These are phyloP conservation scores for Gracilaria caudata DNA, from an alignment of 23 red algal genomes.

Conservation along the genomic window DNA sequence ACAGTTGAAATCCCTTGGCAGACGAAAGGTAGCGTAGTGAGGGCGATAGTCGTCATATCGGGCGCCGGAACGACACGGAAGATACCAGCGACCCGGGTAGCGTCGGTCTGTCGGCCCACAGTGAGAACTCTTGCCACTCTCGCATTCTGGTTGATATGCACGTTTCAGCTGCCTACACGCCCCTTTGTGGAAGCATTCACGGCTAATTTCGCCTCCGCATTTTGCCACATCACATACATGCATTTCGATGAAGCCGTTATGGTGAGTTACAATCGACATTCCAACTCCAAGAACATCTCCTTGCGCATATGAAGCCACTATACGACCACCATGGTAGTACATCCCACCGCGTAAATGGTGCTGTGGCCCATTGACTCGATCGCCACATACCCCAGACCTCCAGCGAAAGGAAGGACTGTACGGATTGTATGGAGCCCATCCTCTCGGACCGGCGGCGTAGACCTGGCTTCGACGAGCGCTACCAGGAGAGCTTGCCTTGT, in stretches of 20 bases:
- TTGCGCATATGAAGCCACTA: slow-evolving; percentile 22
- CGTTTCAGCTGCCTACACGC: slow-evolving; percentile 48
- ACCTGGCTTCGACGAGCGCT: slow-evolving; percentile 18
- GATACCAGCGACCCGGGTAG: slow-evolving; percentile 63
- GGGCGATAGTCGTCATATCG: not conserved
- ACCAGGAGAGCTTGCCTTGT: slow-evolving; percentile 17
- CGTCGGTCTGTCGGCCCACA: slow-evolving; percentile 52
- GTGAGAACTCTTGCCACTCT: slow-evolving; percentile 11
- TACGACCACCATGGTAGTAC: slow-evolving; percentile 43
- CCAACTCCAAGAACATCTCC: slow-evolving; percentile 24
- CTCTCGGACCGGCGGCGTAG: slow-evolving; percentile 10
- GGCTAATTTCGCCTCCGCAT: slow-evolving; percentile 55
- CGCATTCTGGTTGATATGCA: slow-evolving; percentile 42
- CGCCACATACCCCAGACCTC: slow-evolving; percentile 73
- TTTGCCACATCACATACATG: slow-evolving; percentile 66
- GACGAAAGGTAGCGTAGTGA: slow-evolving; percentile 14
- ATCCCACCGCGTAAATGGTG: slow-evolving; percentile 50
- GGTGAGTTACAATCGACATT: slow-evolving; percentile 51
- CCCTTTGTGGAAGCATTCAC: slow-evolving; percentile 50
- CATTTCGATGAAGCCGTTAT: slow-evolving; percentile 59
- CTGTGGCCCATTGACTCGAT: slow-evolving; percentile 15
- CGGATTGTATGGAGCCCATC: slow-evolving; percentile 61
- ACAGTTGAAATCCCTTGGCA: slow-evolving; percentile 39
- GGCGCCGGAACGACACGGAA: slow-evolving; percentile 16
- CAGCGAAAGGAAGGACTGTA: slow-evolving; percentile 33